Percentiles rank a stretch among this genome's conserved stretches.
Conservation (phyloP, 192 early-diverging fungal genomes). For the Podila epicladia region DNA sequence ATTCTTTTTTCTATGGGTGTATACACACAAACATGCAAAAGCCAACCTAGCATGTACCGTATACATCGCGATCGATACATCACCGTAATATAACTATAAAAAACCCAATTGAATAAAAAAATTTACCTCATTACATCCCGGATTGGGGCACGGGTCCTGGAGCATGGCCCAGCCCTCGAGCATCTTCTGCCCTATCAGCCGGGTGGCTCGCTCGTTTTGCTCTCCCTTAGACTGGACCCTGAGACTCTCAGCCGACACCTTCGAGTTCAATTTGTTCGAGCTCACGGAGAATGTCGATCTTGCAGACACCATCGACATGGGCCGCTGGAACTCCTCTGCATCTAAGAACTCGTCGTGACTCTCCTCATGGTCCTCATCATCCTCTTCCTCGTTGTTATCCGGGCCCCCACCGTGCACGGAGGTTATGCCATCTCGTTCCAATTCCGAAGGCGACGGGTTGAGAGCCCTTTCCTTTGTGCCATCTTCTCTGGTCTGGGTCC, state of each 20-base stretch:
- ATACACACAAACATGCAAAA: background rate
- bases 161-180: constrained; percentile 47
- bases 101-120: background rate
- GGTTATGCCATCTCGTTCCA: background rate
- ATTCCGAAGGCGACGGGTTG: background rate
- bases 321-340: constrained; percentile 13
- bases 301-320: background rate
- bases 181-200: constrained; percentile 35
- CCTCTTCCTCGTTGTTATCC: background rate
- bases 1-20: background rate
- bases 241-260: background rate
- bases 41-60: background rate
- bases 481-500: background rate
- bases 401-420: no score
- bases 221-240: background rate
- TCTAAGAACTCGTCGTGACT: constrained; percentile 43
- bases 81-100: background rate
- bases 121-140: constrained; percentile 24
- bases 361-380: background rate
- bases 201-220: constrained; percentile 12
- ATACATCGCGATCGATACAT: background rate
- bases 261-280: no score
- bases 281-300: background rate
- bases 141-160: constrained; percentile 38
- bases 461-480: background rate